phyloP scores from a whole-genome alignment of 139 green algal genomes.

The Chlamydomonas asymmetrica region DNA sequence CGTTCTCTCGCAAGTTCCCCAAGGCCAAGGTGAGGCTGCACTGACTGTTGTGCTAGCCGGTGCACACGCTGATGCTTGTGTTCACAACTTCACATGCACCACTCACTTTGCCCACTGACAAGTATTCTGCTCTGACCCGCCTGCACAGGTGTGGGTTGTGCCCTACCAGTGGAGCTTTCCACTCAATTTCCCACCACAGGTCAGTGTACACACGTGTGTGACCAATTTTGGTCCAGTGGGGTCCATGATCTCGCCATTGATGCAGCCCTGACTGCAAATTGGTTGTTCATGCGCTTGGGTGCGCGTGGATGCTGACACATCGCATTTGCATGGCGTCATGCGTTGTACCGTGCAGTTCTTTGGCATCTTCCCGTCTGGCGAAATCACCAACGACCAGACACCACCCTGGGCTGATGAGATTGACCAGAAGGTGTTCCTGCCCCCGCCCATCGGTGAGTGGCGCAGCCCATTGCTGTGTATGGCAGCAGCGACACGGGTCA shows the following conservation, averaged over 20 bases:
- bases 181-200: conserved; percentile 74
- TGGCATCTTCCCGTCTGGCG: conserved; percentile 77
- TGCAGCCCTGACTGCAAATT: too few species aligned
- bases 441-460: conserved; percentile 53
- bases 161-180: conserved; percentile 84
- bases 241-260: too few species aligned
- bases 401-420: conserved; percentile 82
- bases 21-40: conserved; percentile 65
- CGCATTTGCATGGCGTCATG: too few species aligned
- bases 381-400: conserved; percentile 15
- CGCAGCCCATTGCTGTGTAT: too few species aligned
- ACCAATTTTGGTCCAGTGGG: neutral
- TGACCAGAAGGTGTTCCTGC: conserved; percentile 69
- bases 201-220: neutral
- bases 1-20: conserved; percentile 82
- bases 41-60: too few species aligned
- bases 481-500: too few species aligned
- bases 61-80: too few species aligned
- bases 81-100: too few species aligned
- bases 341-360: too few species aligned
- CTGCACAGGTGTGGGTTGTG: conserved; percentile 54
- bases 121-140: neutral
- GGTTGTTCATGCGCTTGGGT: too few species aligned
- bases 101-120: too few species aligned
- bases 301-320: too few species aligned